Base-by-base conservation (phyloP, 1,284 basidiomycete genomes). In the Hemileia vastatrix region DNA sequence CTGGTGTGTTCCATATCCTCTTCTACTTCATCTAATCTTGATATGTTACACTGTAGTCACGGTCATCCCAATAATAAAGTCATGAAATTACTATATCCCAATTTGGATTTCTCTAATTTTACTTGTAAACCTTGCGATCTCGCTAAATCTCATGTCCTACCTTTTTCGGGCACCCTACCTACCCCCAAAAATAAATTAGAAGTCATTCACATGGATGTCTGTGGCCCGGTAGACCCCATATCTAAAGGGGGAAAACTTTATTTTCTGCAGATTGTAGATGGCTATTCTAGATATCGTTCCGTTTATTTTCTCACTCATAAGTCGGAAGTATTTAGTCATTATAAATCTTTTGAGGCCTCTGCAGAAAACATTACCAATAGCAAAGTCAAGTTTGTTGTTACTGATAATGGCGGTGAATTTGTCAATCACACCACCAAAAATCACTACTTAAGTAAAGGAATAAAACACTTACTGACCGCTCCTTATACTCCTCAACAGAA, bases 331-430 rank as follows among this genome's bases (percentile, higher is more conserved):
- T 44, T 59, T 44, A 5, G 1, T 27, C 24, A 18, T 53, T n/a
- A n/a, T n/a, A n/a, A n/a, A n/a, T n/a, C n/a, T n/a, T n/a, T n/a
- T n/a, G n/a, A n/a, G n/a, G n/a, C n/a, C n/a, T n/a, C n/a, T n/a
- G n/a, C n/a, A n/a, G n/a, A n/a, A n/a, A n/a, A n/a, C n/a, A n/a
- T n/a, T n/a, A n/a, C n/a, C n/a, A n/a, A n/a, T n/a, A n/a, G n/a
- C n/a, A n/a, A n/a, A n/a, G n/a, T n/a, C n/a, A n/a, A n/a, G n/a
- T n/a, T n/a, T n/a, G n/a, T 60, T 24, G 49, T 61, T 0, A 52
- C 50, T 9, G 31, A 61, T 24, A 61, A 61, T 32, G 58, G 58
- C 3, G 43, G 58, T 4, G 52, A 54, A 48, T 61, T 54, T 31
- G 18, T 24, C 18, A 54, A 45, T 33, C 3, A 33, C 2, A 27